Base-by-base conservation (phyloP, 2,329 filamentous ascomycete genomes). In the Penicillium vulpinum region DNA sequence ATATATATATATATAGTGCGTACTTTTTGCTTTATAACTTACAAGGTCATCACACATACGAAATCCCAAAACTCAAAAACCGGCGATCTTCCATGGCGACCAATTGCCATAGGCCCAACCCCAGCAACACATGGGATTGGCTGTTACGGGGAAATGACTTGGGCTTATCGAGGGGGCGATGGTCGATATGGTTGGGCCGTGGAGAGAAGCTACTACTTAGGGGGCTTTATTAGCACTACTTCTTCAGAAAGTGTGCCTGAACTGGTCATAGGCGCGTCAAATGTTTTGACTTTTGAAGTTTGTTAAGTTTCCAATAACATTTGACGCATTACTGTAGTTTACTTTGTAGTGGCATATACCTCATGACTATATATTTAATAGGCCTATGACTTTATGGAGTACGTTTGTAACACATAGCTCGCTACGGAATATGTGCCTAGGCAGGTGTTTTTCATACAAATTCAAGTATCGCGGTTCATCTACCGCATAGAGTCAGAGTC, bases 121-220 rank as follows among this genome's bases (percentile, higher is more conserved):
- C 43, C 45, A 43, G 44, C 28, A 22, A n/a, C 40, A 39, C 50
- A 47, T 49, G 47, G 57, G 63, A 66, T 66, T 67, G 64, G 63
- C 56, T 38, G 39, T 43, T 16, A 26, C 38, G 35, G 16, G 51
- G 41, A 61, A 61, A 60, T 61, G 64, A 59, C 62, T 56, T 57
- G 51, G 60, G 54, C 59, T 67, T 67, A 65, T 67, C 64, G 56
- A 67, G 45, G 41, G 56, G 53, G 43, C 43, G 52, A 22, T 51
- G 22, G 54, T 52, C 47, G 38, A 46, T 59, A 26, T 67, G 64
- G 64, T 67, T 67, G 64, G 64, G 60, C 63, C 64, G 64, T 67
- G 64, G 60, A 56, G 51, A 59, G 48, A 64, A 64, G 60, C 22
- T n/a, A 35, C 33, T 33, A 35, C 35, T 26, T 51, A 49, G 40